Base-by-base conservation (phyloP, 257 asterid species). In the Coffea canephora region DNA sequence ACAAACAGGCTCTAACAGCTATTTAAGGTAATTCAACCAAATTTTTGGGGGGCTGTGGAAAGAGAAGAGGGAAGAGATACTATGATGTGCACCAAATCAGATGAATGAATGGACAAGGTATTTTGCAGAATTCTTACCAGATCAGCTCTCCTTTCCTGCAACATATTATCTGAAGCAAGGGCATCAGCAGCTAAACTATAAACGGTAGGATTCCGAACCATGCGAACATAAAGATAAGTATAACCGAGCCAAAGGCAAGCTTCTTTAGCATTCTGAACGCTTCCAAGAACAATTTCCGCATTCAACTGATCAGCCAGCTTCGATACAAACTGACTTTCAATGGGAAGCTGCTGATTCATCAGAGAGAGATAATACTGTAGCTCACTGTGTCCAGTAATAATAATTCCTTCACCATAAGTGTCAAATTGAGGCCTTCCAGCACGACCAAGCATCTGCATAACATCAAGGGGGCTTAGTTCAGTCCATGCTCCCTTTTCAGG, bases 361-460 rank as follows among this genome's bases (percentile, higher is more conserved):
- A 86, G 71, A 57, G 87, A 84, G 21, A 86, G 68, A 82, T 86
- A 86, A 74, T 84, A 86, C 19, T 84, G 89, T 61, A 86, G 71
- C 61, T 86, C 89, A 34, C 81, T 77, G 43, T 86, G 89, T 8
- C 87, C 84, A 10, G 89, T 86, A 14, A 86, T 82, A 34, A 86
- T 84, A 21, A 86, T 86, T 64, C 89, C 89, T 75, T 84, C 89
- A 36, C 89, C 89, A 45, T 76, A 77, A 5, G 83, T 84, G 76
- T 86, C 89, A 79, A 72, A 86, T 52, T 86, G 89, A 55, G 89
- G 89, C 84, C 89, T 84, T 74, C 89, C 89, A 49, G 89, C 89
- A 48, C 89, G 87, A n/a, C 89, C 89, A 80, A 86, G 86, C 89
- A 86, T 86, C 77, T 86, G 87, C 89, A 86, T 86, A 14, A 86